Evolutionary conservation across 2,329 filamentous ascomycete genomes (phyloP).

Genomic region (Talaromyces sp.): DNA sequence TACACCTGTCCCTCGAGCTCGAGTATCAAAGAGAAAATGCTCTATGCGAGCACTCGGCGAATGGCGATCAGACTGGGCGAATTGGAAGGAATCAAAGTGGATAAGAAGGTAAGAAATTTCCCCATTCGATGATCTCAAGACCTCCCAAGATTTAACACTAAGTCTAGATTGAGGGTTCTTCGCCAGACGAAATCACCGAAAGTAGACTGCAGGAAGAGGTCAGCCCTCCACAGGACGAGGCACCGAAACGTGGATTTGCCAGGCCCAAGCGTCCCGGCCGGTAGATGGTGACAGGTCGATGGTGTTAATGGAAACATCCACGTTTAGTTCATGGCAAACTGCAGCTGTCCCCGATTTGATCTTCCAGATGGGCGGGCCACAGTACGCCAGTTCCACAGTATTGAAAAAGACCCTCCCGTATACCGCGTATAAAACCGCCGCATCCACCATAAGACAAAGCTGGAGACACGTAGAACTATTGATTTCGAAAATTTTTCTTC

Average conservation of each 20-base stretch:
- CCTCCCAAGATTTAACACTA: constrained; percentile 13
- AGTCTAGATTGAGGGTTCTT: constrained; percentile 51
- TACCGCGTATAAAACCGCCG: background rate
- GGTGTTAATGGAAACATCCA: background rate
- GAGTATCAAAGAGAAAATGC: constrained; percentile 61
- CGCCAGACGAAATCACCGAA: constrained; percentile 52
- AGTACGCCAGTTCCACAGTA: background rate
- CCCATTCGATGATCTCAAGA: background rate
- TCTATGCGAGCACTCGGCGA: constrained; percentile 55
- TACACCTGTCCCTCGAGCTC: constrained; percentile 57
- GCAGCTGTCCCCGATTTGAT: background rate
- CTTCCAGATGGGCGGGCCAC: background rate
- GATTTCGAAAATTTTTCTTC: constrained; percentile 55
- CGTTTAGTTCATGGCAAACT: background rate
- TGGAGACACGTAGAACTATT: constrained; percentile 20
- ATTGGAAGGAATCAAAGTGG: constrained; percentile 50
- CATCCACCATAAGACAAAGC: background rate
- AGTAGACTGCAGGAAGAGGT: constrained; percentile 50
- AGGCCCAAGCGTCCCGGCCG: constrained; percentile 58
- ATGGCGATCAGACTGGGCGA: constrained; percentile 50
- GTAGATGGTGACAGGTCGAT: constrained; percentile 20
- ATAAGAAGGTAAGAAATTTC: constrained; percentile 44
- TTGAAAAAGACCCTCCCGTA: background rate
- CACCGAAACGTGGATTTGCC: constrained; percentile 50
- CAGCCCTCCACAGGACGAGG: constrained; percentile 42